phyloP scores from a whole-genome alignment of 2,329 filamentous ascomycete species.

The Parasarocladium wereldwijsianum region DNA sequence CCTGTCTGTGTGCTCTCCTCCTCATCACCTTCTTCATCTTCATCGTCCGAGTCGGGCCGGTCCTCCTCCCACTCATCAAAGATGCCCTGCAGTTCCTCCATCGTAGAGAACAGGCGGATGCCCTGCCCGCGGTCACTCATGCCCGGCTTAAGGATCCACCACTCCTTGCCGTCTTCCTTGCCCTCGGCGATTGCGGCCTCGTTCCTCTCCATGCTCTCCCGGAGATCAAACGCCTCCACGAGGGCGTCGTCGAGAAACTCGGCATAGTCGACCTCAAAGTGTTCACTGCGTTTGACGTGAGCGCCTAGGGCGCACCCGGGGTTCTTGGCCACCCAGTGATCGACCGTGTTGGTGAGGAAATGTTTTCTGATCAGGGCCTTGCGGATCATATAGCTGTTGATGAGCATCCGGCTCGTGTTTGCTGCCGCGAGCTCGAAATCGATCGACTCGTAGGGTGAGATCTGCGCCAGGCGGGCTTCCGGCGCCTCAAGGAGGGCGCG shows the following conservation, averaged over 20 bases:
- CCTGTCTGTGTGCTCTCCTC: slow-evolving; percentile 17
- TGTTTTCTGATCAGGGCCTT: slow-evolving; percentile 96
- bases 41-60: slow-evolving; percentile 48
- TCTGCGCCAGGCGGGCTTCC: slow-evolving; percentile 50
- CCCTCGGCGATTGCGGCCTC: slow-evolving; percentile 18
- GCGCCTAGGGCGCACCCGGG: slow-evolving; percentile 52
- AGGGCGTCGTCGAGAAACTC: slow-evolving; percentile 93
- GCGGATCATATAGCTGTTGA: slow-evolving; percentile 88
- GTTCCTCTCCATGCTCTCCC: slow-evolving; percentile 63
- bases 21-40: slow-evolving; percentile 36
- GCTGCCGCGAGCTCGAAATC: slow-evolving; percentile 64
- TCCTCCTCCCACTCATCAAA: slow-evolving; percentile 84
- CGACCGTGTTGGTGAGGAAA: slow-evolving; percentile 71
- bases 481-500: slow-evolving; percentile 37
- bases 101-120: slow-evolving; percentile 74
- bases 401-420: slow-evolving; percentile 46
- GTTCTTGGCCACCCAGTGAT: slow-evolving; percentile 76
- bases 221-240: slow-evolving; percentile 76
- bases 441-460: slow-evolving; percentile 73
- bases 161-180: slow-evolving; percentile 40
- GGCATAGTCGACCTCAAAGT: slow-evolving; percentile 91
- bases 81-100: slow-evolving; percentile 69
- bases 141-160: slow-evolving; percentile 97
- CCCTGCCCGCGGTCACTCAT: slow-evolving; percentile 97
- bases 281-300: slow-evolving; percentile 64